Evolutionary conservation across 1,284 basidiomycete genomes (phyloP).

Genomic region (Cutaneotrichosporon sp.): DNA sequence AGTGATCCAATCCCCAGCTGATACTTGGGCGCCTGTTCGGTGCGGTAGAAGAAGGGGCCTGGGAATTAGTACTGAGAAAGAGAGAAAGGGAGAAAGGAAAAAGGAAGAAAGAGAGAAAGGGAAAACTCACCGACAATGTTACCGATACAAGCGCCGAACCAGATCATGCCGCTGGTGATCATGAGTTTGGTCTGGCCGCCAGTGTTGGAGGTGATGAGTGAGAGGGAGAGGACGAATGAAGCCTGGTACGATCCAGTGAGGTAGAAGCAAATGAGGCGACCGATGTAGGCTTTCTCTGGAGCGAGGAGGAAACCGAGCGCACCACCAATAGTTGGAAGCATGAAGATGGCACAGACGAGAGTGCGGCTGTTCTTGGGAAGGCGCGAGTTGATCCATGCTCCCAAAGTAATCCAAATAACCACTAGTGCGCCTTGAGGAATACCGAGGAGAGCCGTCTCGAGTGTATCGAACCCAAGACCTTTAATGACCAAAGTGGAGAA

Average conservation of each 20-base stretch:
- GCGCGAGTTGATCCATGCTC: slow-evolving; percentile 44
- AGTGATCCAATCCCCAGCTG: slow-evolving; percentile 54
- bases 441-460: slow-evolving; percentile 50
- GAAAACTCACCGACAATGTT: slow-evolving; percentile 52
- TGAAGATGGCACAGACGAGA: slow-evolving; percentile 46
- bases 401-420: slow-evolving; percentile 47
- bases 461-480: slow-evolving; percentile 45
- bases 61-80: too few species aligned
- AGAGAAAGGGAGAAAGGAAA: too few species aligned
- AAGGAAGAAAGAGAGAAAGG: too few species aligned
- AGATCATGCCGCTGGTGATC: slow-evolving; percentile 48
- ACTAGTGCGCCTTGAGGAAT: slow-evolving; percentile 51
- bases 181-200: slow-evolving; percentile 57
- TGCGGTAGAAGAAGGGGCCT: slow-evolving; percentile 53
- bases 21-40: slow-evolving; percentile 53
- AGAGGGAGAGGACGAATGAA: slow-evolving; percentile 56
- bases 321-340: slow-evolving; percentile 52
- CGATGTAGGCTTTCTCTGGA: slow-evolving; percentile 48
- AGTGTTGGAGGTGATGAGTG: slow-evolving; percentile 57
- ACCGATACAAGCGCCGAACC: slow-evolving; percentile 51
- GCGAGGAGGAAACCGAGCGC: slow-evolving; percentile 54
- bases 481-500: slow-evolving; percentile 51
- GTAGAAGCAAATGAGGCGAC: slow-evolving; percentile 59
- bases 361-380: slow-evolving; percentile 49
- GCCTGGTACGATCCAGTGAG: slow-evolving; percentile 56